A percentile compares a stretch with the other conserved stretches of the same genome.
Evolutionary conservation across 495 filamentous ascomycete species (phyloP).

Genomic region (Trichoderma virens): DNA sequence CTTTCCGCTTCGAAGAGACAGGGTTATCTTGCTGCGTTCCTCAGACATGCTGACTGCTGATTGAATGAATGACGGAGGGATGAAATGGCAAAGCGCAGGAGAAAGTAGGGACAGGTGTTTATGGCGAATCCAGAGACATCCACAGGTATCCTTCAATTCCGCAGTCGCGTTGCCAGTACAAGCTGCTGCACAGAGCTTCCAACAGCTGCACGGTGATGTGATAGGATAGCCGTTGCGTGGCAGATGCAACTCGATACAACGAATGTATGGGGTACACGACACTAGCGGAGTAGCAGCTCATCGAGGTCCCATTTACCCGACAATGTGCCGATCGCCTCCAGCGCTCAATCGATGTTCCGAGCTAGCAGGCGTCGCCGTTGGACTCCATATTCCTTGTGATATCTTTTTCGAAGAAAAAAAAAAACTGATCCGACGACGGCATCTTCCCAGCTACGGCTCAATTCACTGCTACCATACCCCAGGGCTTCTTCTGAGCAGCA

Average conservation of each 20-base stretch:
- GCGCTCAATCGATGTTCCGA: slow-evolving; percentile 10
- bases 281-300: neutral
- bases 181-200: neutral
- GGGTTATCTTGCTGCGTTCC: slow-evolving; percentile 56
- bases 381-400: slow-evolving; percentile 8
- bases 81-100: neutral
- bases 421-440: neutral
- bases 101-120: neutral
- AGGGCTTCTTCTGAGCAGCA: neutral
- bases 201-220: neutral
- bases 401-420: neutral
- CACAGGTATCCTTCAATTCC: neutral
- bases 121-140: neutral
- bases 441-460: neutral
- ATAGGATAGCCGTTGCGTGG: neutral
- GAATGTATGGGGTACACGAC: neutral
- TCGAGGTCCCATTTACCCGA: neutral
- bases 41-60: slow-evolving; percentile 43
- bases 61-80: neutral
- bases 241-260: too few species aligned
- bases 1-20: slow-evolving; percentile 66
- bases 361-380: slow-evolving; percentile 2
- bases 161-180: neutral
- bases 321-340: neutral
- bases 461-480: neutral